These are phyloP conservation scores for Fusarium citri DNA, from an alignment of 2,329 filamentous ascomycete species.

Conservation along the genomic window DNA sequence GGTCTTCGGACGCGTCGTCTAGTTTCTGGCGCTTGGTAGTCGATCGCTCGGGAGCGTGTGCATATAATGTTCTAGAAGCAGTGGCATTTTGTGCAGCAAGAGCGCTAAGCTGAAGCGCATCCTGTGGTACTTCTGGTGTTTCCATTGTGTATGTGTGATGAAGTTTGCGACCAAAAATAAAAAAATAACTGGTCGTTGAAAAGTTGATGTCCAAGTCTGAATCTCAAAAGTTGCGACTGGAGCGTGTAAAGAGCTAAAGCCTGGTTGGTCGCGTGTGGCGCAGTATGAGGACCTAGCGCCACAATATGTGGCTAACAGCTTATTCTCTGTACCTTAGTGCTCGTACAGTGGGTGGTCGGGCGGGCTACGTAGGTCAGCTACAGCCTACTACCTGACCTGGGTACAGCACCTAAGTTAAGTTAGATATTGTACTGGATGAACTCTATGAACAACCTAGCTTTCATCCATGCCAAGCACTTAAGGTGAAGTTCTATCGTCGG, in stretches of 20 bases:
- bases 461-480: neutral
- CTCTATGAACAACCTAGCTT: conserved; percentile 13
- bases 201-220: conserved; percentile 22
- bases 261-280: conserved; percentile 50
- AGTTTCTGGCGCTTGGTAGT: conserved; percentile 55
- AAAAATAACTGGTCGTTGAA: conserved; percentile 26
- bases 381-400: conserved; percentile 3
- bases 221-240: conserved; percentile 39
- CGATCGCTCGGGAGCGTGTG: conserved; percentile 42
- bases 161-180: conserved; percentile 8
- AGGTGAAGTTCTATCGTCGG: neutral
- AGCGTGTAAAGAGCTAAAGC: conserved; percentile 43
- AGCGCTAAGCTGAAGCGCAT: conserved; percentile 50
- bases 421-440: neutral
- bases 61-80: conserved; percentile 49
- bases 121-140: conserved; percentile 48
- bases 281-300: conserved; percentile 25
- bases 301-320: conserved; percentile 31
- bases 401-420: neutral
- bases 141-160: conserved; percentile 47
- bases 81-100: conserved; percentile 53
- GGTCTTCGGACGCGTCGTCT: conserved; percentile 51
- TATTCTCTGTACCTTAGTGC: neutral
- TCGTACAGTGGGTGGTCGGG: conserved; percentile 1
- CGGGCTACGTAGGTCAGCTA: conserved; percentile 19